These are phyloP conservation scores for Pelargonium nanum DNA, from an alignment of 345 rosid species.

Conservation along the genomic window DNA sequence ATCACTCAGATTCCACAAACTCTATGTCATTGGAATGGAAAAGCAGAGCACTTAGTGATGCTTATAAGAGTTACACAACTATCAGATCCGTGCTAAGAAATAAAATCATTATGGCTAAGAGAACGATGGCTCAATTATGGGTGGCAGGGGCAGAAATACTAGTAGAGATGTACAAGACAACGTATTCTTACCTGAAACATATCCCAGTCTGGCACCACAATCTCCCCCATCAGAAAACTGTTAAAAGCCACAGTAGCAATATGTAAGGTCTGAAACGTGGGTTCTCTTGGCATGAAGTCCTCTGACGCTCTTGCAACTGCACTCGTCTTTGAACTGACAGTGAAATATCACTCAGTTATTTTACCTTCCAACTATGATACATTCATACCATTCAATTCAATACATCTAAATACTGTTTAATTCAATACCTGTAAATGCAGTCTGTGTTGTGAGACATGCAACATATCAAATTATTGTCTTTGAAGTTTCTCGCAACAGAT, in stretches of 20 bases:
- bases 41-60: neutral
- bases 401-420: neutral
- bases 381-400: neutral
- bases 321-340: slow-evolving; percentile 34
- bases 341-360: slow-evolving; percentile 6
- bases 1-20: neutral
- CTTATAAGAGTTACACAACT: no score
- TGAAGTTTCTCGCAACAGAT: slow-evolving; percentile 39
- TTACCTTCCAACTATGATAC: neutral
- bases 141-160: neutral
- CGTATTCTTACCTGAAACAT: slow-evolving; percentile 42
- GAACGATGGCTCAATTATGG: neutral
- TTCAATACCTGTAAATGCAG: slow-evolving; percentile 36
- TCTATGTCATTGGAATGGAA: neutral
- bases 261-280: slow-evolving; percentile 45
- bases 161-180: neutral
- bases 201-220: slow-evolving; percentile 55
- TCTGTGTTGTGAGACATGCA: slow-evolving; percentile 56
- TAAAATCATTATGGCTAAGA: neutral
- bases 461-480: slow-evolving; percentile 37
- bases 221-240: slow-evolving; percentile 50
- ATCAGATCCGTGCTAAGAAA: neutral
- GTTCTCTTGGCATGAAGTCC: slow-evolving; percentile 56
- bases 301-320: slow-evolving; percentile 52
- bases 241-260: slow-evolving; percentile 49